Evolutionary conservation across 805 yeast species (phyloP).

Genomic region (Isabelozyma gotoi): DNA sequence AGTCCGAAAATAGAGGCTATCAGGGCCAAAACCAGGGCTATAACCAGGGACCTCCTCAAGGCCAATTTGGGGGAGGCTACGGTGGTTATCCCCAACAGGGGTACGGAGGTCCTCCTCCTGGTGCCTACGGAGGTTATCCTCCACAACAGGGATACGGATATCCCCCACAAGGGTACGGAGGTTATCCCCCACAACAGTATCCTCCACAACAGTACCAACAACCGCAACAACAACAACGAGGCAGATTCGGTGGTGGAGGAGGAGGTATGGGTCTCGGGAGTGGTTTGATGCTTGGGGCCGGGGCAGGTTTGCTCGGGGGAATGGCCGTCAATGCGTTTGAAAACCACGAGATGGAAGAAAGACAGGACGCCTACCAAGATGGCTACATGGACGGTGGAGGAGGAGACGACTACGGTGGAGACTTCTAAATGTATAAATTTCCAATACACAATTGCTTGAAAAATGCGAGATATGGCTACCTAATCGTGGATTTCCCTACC

Average conservation of each 20-base stretch:
- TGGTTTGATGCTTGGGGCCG: conserved; percentile 47
- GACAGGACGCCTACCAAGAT: conserved; percentile 28
- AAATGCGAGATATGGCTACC: no score
- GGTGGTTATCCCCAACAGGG: conserved; percentile 12
- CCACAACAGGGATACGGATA: conserved; percentile 15
- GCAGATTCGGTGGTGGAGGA: conserved; percentile 7
- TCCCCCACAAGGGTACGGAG: conserved; percentile 14
- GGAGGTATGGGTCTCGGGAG: conserved; percentile 6
- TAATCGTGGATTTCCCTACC: conserved; percentile 23
- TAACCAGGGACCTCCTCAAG: conserved; percentile 5
- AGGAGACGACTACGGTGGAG: conserved; percentile 19
- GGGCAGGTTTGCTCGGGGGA: conserved; percentile 64
- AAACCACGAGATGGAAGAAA: conserved; percentile 18
- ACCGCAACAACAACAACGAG: conserved; percentile 28
- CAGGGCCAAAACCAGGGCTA: neutral
- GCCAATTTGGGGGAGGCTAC: conserved; percentile 5
- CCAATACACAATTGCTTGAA: no score
- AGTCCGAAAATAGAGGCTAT: neutral
- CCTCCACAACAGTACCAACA: conserved; percentile 29
- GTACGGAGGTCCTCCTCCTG: conserved; percentile 7
- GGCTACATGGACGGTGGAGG: conserved; percentile 26
- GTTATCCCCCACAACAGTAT: conserved; percentile 23
- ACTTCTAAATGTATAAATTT: no score
- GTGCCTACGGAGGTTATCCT: conserved; percentile 15
- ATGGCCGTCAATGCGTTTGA: conserved; percentile 39